Evolutionary conservation across 805 yeast species (phyloP), one percentile per base, ranked within the genome.

Genomic region (Brettanomyces bruxellensis): DNA sequence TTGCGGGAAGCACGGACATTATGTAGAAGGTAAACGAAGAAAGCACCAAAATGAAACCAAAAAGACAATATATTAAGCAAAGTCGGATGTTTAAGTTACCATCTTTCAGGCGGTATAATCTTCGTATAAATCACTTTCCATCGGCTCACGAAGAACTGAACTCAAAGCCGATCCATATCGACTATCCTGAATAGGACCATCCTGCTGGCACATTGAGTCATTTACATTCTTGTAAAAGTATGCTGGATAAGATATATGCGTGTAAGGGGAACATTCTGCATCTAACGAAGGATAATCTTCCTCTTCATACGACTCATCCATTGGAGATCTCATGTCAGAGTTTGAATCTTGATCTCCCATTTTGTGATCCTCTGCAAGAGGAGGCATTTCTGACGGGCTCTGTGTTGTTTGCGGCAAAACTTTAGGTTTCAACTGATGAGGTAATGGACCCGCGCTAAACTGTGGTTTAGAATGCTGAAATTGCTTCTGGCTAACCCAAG

Each of bases 201-300:
- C 32, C 32, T 28, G 32, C 11, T 28, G 7, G 32, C 9, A 9
- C 32, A 28, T 28, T 28, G 14, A 7, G 13, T 42, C 45, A 25
- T 42, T 42, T 5, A 41, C 44, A 41, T 44, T 38, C 43, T 40
- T 47, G 44, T 43, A 38, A 44, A 25, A 46, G 32, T 37, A 37
- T n/a, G 42, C 14, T 11, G 46, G 46, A 38, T 44, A 44, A 9
- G 46, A 44, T 8, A 44, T 44, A 28, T n/a, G 28, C 9, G 42
- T 30, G 23, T 38, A 42, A 5, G 43, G 39, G 9, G 47, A 46
- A 12, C 41, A 46, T 39, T 51, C 53, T 5, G 49, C 49, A 44
- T 50, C 54, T 9, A 50, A 43, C 3, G 51, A 46, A n/a, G 53
- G 55, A 28, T 35, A 51, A n/a, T 51, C 53, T 1, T 50, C 52